Conservation (phyloP, 768 basidiomycete genomes). For the Termitomyces sp. region DNA sequence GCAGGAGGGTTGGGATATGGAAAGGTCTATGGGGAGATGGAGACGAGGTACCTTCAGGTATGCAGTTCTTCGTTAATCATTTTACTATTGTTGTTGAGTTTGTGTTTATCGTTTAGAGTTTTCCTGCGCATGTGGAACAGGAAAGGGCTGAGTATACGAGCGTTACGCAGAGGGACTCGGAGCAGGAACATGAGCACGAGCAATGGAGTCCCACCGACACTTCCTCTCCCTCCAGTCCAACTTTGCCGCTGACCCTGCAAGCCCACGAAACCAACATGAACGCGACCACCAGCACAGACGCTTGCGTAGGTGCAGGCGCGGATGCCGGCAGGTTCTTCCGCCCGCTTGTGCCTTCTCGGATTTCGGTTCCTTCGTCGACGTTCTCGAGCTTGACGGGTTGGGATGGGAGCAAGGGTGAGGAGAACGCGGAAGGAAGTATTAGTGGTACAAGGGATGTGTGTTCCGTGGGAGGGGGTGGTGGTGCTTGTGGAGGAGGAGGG, state of each 20-base stretch:
- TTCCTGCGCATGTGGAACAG: background rate
- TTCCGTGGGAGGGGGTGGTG: background rate
- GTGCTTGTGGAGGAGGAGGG: background rate
- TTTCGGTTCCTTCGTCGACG: background rate
- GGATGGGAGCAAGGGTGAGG: background rate
- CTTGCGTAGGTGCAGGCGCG: background rate
- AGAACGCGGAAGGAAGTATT: background rate
- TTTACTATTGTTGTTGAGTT: background rate
- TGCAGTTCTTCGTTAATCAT: background rate
- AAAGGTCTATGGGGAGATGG: background rate
- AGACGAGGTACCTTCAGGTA: background rate
- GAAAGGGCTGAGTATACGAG: background rate
- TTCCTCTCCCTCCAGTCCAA: background rate
- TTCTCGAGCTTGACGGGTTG: background rate
- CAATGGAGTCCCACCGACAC: background rate
- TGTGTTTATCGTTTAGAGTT: background rate
- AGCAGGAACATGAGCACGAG: background rate
- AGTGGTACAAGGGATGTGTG: background rate
- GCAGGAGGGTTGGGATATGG: background rate
- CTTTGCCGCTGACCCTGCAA: background rate
- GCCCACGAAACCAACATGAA: background rate
- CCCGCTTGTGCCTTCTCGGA: background rate
- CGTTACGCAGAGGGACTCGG: background rate
- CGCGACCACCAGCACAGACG: background rate
- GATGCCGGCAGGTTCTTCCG: background rate